Evolutionary conservation across 169 alveolate species (phyloP).

Genomic region (Babesia bigemina): DNA sequence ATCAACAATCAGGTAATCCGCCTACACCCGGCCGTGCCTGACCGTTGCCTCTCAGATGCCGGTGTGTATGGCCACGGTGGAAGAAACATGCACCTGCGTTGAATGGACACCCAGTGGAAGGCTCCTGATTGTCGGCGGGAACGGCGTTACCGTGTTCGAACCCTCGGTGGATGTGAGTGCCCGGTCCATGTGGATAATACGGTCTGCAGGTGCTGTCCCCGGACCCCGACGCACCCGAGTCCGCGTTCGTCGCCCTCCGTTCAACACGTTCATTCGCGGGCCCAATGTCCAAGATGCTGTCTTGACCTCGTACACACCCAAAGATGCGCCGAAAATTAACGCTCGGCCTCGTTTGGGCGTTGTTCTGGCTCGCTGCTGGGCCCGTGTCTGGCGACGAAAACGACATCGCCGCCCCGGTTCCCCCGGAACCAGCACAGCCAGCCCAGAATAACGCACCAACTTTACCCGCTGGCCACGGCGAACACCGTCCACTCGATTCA

Average conservation of each 20-base stretch:
- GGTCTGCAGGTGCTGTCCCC: not conserved
- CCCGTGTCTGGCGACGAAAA: not conserved
- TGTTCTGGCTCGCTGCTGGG: not conserved
- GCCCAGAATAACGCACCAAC: not conserved
- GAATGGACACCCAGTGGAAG: constrained; percentile 24
- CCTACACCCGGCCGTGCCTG: not conserved
- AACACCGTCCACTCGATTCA: not conserved
- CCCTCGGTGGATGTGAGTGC: not conserved
- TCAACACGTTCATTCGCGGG: not conserved
- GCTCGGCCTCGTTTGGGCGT: not conserved
- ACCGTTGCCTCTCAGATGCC: constrained; percentile 10
- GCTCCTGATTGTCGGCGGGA: constrained; percentile 8
- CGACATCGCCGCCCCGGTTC: constrained; percentile 14
- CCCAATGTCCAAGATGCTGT: not conserved
- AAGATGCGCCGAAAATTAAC: not conserved
- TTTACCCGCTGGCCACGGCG: not conserved
- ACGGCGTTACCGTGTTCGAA: constrained; percentile 7
- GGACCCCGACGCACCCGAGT: not conserved
- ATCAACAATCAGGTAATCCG: not conserved
- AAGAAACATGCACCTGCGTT: constrained; percentile 1
- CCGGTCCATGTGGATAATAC: not conserved
- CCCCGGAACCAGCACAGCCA: not conserved
- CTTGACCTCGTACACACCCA: not conserved
- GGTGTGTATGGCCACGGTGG: constrained; percentile 4
- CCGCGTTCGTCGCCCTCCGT: constrained; percentile 10